Percentiles rank a stretch among this genome's conserved stretches.
phyloP scores from a whole-genome alignment of 2,329 filamentous ascomycete species.

The Leptographium wingfieldii region DNA sequence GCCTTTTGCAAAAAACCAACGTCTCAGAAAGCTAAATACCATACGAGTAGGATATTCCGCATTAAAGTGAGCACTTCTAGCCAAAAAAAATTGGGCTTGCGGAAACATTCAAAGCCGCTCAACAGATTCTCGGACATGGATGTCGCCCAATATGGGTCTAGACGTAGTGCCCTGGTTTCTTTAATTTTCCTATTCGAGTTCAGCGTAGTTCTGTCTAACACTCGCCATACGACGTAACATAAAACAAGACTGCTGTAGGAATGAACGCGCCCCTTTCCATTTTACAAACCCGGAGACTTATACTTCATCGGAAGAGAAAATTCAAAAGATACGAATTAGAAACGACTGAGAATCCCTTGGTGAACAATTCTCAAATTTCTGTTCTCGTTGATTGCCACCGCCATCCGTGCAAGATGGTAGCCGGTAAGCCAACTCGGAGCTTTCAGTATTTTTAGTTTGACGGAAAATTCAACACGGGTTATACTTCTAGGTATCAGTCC shows the following conservation, averaged over 20 bases:
- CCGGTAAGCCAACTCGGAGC: not conserved
- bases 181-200: not conserved
- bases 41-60: not conserved
- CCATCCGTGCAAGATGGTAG: not conserved
- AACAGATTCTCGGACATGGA: no score
- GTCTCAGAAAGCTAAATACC: not conserved
- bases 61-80: not conserved
- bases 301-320: not conserved
- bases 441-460: not conserved
- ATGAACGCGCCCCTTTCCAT: not conserved
- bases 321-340: not conserved
- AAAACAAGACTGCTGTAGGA: not conserved
- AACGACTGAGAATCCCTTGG: not conserved
- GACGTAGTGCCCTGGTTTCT: not conserved
- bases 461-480: no score
- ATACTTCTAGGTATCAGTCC: no score
- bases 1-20: not conserved
- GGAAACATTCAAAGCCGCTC: not conserved
- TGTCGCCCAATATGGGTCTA: not conserved
- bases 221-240: not conserved
- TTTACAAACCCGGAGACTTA: not conserved
- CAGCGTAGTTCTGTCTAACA: not conserved
- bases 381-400: not conserved
- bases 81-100: not conserved
- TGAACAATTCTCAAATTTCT: not conserved